Base-by-base conservation (phyloP, 371 early-diverging fungal genomes). In the Mortierella sp. region DNA sequence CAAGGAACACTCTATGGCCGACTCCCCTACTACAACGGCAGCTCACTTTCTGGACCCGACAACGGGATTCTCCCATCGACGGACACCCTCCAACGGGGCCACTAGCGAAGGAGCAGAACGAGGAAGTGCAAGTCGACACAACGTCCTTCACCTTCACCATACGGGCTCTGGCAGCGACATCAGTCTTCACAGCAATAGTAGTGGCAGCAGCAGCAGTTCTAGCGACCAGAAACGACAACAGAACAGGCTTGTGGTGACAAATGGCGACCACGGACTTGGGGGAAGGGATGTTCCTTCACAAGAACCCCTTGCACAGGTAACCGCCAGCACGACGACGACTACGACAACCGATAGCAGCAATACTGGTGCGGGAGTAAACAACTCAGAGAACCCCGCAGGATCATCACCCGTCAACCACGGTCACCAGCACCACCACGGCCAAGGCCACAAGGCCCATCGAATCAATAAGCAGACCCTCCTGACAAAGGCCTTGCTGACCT, bases 401-500 rank as follows among this genome's bases (percentile, higher is more conserved):
- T n/a, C 19, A 7, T 48, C 4, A 2, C 22, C 50, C 67, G 2
- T 29, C 44, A 0, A 19, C 48, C 11, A 2, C 66, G 29, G 26
- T n/a, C 71, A 44, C 29, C 63, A 43, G 9, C 58, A 53, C 5
- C 48, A 69, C 10, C 45, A 68, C 5, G 48, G 43, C 34, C 58
- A 39, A 22, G 34, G 34, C 4, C 37, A 34, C 61, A 61, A 61
- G 22, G 34, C 61, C 61, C 61, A 61, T 39, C 61, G 61, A 3
- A 22, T 19, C 0, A 34, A 65, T 11, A 71, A 41, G n/a, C 84
- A 83, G 48, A 72, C 71, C 10, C 64, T 75, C 4, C 63, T 83
- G 40, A 83, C 84, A 50, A 78, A 79, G 52, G 84, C 79, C 16
- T 31, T 83, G 1, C 71, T 79, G 22, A 31, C 69, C 26, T 83